Evolutionary conservation across 2,329 filamentous ascomycete genomes (phyloP).

Genomic region (Scedosporium minutisporum): DNA sequence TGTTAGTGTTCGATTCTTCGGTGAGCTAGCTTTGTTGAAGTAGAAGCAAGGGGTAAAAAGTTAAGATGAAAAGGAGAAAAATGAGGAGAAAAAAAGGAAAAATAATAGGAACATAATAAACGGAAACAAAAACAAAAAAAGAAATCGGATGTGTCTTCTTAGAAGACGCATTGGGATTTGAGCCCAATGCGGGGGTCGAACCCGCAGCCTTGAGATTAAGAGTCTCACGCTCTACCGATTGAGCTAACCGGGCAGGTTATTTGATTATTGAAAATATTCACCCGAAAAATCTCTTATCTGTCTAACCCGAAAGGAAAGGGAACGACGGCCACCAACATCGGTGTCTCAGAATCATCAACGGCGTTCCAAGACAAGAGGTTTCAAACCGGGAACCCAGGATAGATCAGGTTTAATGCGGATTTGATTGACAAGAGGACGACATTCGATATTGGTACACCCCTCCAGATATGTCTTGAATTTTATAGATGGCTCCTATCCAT

Average conservation of each 20-base stretch:
- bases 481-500: too few species aligned
- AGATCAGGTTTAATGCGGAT: too few species aligned
- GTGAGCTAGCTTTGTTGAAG: too few species aligned
- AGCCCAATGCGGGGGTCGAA: conserved; percentile 26
- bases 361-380: too few species aligned
- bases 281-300: not conserved
- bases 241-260: conserved; percentile 46
- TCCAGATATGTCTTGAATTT: too few species aligned
- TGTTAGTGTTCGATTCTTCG: too few species aligned
- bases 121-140: conserved; percentile 1
- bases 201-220: conserved; percentile 41
- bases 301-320: not conserved
- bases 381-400: too few species aligned
- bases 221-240: conserved; percentile 68
- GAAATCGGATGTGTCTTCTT: conserved; percentile 9
- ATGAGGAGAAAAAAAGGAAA: not conserved
- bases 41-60: too few species aligned
- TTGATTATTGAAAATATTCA: not conserved
- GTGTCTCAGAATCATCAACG: too few species aligned
- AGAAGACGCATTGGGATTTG: conserved; percentile 7
- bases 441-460: too few species aligned
- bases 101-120: not conserved
- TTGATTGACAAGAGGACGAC: too few species aligned
- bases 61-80: not conserved
- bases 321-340: too few species aligned